Evolutionary conservation across 306 rosid species (phyloP).

Genomic region (Castanopsis chinensis): DNA sequence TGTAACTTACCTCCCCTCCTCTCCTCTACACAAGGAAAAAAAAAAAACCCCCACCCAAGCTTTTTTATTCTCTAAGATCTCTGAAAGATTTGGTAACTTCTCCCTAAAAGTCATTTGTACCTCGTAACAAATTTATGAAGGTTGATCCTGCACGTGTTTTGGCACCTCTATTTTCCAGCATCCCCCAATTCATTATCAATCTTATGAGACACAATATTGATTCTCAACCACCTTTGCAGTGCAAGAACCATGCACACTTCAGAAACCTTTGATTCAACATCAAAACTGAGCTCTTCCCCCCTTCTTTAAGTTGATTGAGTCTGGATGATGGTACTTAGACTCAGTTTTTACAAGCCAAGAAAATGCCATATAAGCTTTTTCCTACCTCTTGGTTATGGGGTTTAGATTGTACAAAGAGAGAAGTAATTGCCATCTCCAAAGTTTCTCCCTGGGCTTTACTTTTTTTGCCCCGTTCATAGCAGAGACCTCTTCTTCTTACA

Average conservation of each 20-base stretch:
- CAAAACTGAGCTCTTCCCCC: neutral
- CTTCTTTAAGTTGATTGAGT: too few species aligned
- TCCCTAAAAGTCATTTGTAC: neutral
- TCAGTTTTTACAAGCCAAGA: neutral
- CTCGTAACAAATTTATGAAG: neutral
- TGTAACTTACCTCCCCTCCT: too few species aligned
- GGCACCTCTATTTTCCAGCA: neutral
- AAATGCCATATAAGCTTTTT: neutral
- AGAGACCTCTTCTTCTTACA: neutral
- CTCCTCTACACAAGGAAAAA: too few species aligned
- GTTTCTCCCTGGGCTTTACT: neutral
- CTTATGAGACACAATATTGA: neutral
- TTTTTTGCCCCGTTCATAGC: neutral
- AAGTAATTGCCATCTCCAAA: neutral
- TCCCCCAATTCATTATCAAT: neutral
- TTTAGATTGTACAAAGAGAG: too few species aligned
- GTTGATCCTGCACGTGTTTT: neutral
- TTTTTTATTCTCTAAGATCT: neutral
- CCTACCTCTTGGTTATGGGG: too few species aligned
- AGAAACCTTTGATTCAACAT: neutral
- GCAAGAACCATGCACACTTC: neutral
- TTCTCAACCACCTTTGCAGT: neutral
- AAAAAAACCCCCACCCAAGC: too few species aligned
- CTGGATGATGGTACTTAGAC: neutral
- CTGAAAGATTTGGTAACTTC: neutral